Conservation (phyloP, 192 early-diverging fungal genomes). For the Backusella mclennaniae region DNA sequence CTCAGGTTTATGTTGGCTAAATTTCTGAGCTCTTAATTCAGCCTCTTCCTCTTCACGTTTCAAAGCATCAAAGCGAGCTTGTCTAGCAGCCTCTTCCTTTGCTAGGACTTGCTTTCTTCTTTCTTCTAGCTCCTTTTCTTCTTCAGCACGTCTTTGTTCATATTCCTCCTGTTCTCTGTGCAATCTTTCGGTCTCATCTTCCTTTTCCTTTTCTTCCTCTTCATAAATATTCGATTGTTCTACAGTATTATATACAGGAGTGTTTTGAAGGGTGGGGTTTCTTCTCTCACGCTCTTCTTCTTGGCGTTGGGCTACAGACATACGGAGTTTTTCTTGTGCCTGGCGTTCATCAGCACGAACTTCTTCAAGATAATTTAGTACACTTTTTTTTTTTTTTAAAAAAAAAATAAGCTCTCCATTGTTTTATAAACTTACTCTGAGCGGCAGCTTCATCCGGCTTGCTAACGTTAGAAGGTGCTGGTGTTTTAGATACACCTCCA, state of each 20-base stretch:
- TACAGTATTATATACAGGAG: conserved; percentile 7
- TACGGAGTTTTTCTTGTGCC: conserved; percentile 39
- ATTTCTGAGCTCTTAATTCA: not conserved
- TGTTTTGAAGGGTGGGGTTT: conserved; percentile 12
- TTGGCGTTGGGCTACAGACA: conserved; percentile 35
- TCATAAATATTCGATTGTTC: conserved; percentile 12
- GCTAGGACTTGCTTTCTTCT: conserved; percentile 14
- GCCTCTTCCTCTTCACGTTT: conserved; percentile 11
- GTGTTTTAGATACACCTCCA: conserved; percentile 9
- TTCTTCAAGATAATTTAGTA: conserved; percentile 17
- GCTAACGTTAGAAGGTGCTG: conserved; percentile 12
- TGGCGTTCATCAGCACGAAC: conserved; percentile 29
- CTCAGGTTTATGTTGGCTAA: conserved; percentile 7
- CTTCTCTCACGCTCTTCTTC: conserved; percentile 35
- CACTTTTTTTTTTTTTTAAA: not conserved
- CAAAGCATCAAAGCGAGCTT: conserved; percentile 16
- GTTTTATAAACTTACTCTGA: conserved; percentile 22
- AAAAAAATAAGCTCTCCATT: not conserved
- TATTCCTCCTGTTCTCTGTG: conserved; percentile 14
- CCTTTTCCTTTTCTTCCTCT: not conserved
- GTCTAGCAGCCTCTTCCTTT: conserved; percentile 16
- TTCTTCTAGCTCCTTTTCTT: conserved; percentile 8
- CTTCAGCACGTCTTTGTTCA: conserved; percentile 7
- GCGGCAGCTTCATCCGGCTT: conserved; percentile 23
- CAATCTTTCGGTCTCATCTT: conserved; percentile 2